These are phyloP conservation scores for Olyra latifolia DNA, from an alignment of 176 grass and related monocot species.

Conservation along the genomic window DNA sequence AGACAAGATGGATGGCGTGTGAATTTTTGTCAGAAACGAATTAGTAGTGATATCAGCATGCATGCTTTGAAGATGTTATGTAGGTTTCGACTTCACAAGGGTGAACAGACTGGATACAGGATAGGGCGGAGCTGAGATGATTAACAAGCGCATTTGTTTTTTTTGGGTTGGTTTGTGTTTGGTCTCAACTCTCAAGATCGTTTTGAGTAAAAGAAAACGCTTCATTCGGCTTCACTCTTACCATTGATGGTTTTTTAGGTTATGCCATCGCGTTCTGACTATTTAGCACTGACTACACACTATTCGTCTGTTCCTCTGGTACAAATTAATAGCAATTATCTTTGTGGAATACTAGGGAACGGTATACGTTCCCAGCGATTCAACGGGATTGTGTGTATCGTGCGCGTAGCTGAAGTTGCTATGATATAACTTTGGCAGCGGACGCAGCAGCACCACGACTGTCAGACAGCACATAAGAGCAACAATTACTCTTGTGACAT, in stretches of 20 bases:
- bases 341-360: too few species aligned
- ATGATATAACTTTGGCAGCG: too few species aligned
- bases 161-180: not conserved
- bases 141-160: not conserved
- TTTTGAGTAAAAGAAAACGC: not conserved
- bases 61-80: not conserved
- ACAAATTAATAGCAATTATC: not conserved
- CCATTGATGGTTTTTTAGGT: not conserved
- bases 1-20: slow-evolving; percentile 3
- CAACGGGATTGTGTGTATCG: too few species aligned
- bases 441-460: too few species aligned
- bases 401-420: too few species aligned
- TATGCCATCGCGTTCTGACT: not conserved
- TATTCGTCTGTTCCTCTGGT: not conserved
- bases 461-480: too few species aligned
- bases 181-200: not conserved
- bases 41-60: not conserved
- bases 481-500: too few species aligned
- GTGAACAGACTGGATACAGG: not conserved
- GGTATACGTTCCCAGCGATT: too few species aligned
- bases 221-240: not conserved
- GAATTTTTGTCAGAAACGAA: not conserved
- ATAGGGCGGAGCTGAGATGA: not conserved
- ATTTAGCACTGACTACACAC: not conserved
- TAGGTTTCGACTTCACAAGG: not conserved